These are phyloP conservation scores for Emiliania huxleyi DNA, from an alignment of 78 protist genomes.

Conservation along the genomic window DNA sequence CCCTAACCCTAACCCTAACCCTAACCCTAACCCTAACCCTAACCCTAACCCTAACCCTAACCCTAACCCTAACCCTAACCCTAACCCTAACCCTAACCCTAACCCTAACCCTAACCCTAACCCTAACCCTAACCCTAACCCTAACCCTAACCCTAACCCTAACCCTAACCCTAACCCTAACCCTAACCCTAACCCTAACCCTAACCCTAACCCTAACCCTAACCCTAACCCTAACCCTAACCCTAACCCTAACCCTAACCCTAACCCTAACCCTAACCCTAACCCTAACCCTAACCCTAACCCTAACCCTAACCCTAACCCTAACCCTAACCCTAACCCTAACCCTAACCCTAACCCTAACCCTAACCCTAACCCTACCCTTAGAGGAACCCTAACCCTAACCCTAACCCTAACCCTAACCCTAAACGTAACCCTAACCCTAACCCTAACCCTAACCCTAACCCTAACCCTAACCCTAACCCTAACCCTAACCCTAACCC, in stretches of 20 bases:
- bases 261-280: slow-evolving; percentile 38
- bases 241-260: slow-evolving; percentile 40
- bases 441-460: slow-evolving; percentile 36
- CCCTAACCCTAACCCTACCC: slow-evolving; percentile 38
- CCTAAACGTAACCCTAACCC: slow-evolving; percentile 36
- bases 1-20: too few relatives aligned
- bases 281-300: slow-evolving; percentile 39
- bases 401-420: slow-evolving; percentile 31
- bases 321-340: slow-evolving; percentile 37
- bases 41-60: too few relatives aligned
- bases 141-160: slow-evolving; percentile 34
- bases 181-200: slow-evolving; percentile 34
- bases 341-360: slow-evolving; percentile 40
- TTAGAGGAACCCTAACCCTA: slow-evolving; percentile 32
- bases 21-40: too few relatives aligned
- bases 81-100: too few relatives aligned
- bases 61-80: too few relatives aligned
- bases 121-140: too few relatives aligned
- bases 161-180: too few relatives aligned
- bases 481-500: slow-evolving; percentile 41
- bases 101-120: too few relatives aligned
- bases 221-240: slow-evolving; percentile 39
- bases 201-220: slow-evolving; percentile 35
- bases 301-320: slow-evolving; percentile 38
- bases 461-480: slow-evolving; percentile 39